These are phyloP conservation scores for Colletotrichum tropicale DNA, from an alignment of 2,329 filamentous ascomycete genomes.

Conservation along the genomic window DNA sequence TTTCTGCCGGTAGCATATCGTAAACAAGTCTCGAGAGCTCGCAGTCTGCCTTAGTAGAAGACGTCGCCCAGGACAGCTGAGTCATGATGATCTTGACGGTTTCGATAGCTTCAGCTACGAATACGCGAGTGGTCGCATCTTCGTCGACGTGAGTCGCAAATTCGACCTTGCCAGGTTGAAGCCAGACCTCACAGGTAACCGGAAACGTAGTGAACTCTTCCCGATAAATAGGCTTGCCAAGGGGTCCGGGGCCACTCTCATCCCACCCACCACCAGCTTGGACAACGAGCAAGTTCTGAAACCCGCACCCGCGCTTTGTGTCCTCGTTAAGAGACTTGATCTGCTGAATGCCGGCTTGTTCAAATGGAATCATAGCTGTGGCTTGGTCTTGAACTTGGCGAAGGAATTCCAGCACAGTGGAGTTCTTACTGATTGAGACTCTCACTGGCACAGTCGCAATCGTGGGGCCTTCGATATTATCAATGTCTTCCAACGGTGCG, in stretches of 20 bases:
- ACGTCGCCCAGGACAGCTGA: neutral
- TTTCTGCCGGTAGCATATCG: neutral
- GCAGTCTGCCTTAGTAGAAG: neutral
- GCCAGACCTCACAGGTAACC: conserved; percentile 9
- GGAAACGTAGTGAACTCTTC: conserved; percentile 17
- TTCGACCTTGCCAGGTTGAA: neutral
- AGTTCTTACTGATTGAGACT: conserved; percentile 10
- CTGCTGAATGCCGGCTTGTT: conserved; percentile 24
- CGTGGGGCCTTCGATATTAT: conserved; percentile 30
- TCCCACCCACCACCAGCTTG: conserved; percentile 22
- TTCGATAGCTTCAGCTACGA: neutral
- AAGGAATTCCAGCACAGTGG: neutral
- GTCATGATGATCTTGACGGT: neutral
- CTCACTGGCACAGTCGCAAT: conserved; percentile 34
- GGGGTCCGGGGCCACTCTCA: neutral
- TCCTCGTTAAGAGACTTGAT: conserved; percentile 20
- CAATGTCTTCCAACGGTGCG: conserved; percentile 27
- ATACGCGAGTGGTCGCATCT: neutral
- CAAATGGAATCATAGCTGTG: conserved; percentile 24
- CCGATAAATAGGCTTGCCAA: conserved; percentile 1
- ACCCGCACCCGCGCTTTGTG: conserved; percentile 22
- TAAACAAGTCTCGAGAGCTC: neutral
- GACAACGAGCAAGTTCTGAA: conserved; percentile 34
- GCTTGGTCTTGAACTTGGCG: conserved; percentile 19
- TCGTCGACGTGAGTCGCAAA: conserved; percentile 16